Evolutionary conservation across 371 early-diverging fungal genomes (phyloP).

Genomic region (Mucor racemosus): DNA sequence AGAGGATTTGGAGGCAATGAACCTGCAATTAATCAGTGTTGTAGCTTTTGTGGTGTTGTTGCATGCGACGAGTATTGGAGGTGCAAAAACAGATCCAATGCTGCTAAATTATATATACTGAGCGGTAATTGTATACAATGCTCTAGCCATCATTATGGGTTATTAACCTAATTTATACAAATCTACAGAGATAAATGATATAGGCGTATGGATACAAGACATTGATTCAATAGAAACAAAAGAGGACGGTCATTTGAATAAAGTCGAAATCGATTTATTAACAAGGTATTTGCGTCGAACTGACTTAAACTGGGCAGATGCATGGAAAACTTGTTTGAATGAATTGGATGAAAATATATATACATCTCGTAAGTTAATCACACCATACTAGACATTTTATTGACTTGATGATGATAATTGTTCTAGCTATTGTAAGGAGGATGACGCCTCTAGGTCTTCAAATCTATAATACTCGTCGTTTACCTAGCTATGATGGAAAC

Average conservation of each 20-base stretch:
- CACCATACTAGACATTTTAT: background rate
- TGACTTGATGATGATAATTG: background rate
- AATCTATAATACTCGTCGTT: constrained; percentile 17
- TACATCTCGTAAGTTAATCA: constrained; percentile 12
- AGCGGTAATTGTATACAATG: constrained; percentile 9
- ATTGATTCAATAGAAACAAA: constrained; percentile 13
- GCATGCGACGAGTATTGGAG: constrained; percentile 29
- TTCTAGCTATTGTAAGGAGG: constrained; percentile 19
- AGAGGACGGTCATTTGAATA: constrained; percentile 30
- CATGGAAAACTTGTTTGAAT: constrained; percentile 23
- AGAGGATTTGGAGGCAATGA: constrained; percentile 10
- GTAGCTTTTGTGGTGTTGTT: constrained; percentile 29
- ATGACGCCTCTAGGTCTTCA: constrained; percentile 15
- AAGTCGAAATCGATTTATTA: constrained; percentile 17
- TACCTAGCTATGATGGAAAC: background rate
- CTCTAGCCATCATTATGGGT: background rate
- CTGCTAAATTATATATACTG: constrained; percentile 24
- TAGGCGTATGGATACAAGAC: constrained; percentile 4
- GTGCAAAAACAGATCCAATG: constrained; percentile 11
- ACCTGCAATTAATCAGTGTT: constrained; percentile 24
- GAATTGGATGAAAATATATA: constrained; percentile 23
- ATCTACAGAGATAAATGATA: constrained; percentile 12
- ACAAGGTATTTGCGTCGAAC: constrained; percentile 1
- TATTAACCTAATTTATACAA: background rate
- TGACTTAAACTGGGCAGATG: constrained; percentile 17